Evolutionary conservation across 225 moss, liverwort and hornwort species (phyloP).

Genomic region (Climacium dendroides): DNA sequence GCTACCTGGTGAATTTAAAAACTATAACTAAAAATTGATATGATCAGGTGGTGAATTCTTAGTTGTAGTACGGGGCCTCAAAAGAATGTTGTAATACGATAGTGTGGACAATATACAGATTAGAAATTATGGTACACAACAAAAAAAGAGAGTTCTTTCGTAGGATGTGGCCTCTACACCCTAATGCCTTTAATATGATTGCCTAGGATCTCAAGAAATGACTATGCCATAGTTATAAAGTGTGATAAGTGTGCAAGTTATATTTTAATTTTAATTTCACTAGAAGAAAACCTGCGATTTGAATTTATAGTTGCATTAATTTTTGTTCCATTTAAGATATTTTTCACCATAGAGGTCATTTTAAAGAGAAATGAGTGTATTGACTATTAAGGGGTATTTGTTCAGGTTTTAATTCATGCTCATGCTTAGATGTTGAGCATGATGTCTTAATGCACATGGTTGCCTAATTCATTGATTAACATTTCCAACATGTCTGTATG

Average conservation of each 20-base stretch:
- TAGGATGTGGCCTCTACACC: background rate
- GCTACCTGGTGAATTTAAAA: background rate
- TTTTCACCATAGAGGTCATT: background rate
- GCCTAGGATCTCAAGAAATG: background rate
- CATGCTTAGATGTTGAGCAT: background rate
- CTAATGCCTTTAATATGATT: background rate
- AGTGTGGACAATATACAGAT: background rate
- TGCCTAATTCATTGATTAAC: background rate
- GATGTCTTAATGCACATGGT: background rate
- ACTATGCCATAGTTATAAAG: background rate
- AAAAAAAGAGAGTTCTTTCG: background rate
- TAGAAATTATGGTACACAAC: background rate
- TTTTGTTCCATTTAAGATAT: background rate
- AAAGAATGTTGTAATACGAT: background rate
- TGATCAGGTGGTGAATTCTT: background rate
- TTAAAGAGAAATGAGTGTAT: background rate
- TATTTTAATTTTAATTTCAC: background rate
- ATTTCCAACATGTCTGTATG: background rate
- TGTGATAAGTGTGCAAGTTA: no score
- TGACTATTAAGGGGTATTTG: background rate
- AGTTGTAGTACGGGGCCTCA: no score
- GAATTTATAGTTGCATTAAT: no score
- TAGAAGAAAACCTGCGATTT: background rate
- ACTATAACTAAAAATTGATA: background rate
- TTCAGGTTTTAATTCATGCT: background rate